Conservation (phyloP, 306 rosid genomes). For the Sphenostylis stenocarpa region DNA sequence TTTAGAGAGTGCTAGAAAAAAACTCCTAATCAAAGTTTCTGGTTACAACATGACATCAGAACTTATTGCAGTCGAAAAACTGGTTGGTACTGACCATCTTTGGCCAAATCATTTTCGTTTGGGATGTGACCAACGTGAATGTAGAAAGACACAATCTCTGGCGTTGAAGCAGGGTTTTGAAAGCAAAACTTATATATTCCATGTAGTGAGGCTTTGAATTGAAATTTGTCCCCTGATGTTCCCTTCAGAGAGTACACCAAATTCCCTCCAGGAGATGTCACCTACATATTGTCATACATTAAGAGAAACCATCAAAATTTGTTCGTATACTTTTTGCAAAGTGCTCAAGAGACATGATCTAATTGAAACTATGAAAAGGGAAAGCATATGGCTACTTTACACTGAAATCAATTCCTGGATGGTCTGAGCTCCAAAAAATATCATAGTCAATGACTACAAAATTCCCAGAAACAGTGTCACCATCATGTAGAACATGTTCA, state of each 20-base stretch:
- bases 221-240: slow-evolving; percentile 88
- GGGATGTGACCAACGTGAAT: slow-evolving; percentile 95
- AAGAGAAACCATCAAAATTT: not conserved
- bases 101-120: slow-evolving; percentile 70
- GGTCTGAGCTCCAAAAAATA: slow-evolving; percentile 51
- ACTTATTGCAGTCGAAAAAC: not conserved
- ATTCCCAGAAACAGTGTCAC: slow-evolving; percentile 46
- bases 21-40: too few relatives aligned
- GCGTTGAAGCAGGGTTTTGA: slow-evolving; percentile 69
- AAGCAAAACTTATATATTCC: slow-evolving; percentile 84
- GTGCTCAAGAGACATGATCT: too few relatives aligned
- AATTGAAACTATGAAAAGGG: not conserved
- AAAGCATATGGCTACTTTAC: slow-evolving; percentile 15
- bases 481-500: slow-evolving; percentile 29
- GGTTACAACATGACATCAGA: too few relatives aligned
- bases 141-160: slow-evolving; percentile 89
- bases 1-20: too few relatives aligned
- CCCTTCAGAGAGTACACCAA: slow-evolving; percentile 60
- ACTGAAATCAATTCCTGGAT: slow-evolving; percentile 49
- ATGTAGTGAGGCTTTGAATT: slow-evolving; percentile 65
- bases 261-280: slow-evolving; percentile 60
- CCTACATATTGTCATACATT: slow-evolving; percentile 38
- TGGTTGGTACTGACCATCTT: slow-evolving; percentile 60
- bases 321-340: too few relatives aligned
- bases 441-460: slow-evolving; percentile 53